Evolutionary conservation across 108 stramenopile genomes (phyloP), one percentile per base, ranked within the genome.

Genomic region (Aurantiochytrium sp.): DNA sequence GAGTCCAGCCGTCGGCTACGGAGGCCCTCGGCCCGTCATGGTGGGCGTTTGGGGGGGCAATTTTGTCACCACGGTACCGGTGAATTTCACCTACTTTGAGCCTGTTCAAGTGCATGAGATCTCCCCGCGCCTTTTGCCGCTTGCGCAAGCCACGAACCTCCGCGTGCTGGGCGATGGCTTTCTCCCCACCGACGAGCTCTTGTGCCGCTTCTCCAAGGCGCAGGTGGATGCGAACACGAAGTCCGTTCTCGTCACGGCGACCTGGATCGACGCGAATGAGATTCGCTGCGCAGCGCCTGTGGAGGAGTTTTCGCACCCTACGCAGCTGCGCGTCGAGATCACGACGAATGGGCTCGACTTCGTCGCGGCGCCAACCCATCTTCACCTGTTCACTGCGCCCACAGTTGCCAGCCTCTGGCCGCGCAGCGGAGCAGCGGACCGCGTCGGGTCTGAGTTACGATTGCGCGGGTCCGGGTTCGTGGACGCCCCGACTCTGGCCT

Each of bases 381-480:
- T 81, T 6, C 19, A 22, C 12, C 24, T 48, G 6, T 81, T 48
- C 24, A 30, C 39, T 12, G 39, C 36, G n/a, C 73, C 73, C 12
- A 48, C 21, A 0, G 39, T 81, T 15, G 24, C 39, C 12, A 81
- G 45, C 73, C 6, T 81, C 0, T 81, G 1, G 12, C 73, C 73
- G n/a, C 45, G 73, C 6, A 48, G 42, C 27, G 73, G 73, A 8
- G 21, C 73, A 39, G 39, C 45, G 10, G 45, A 81, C 10, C 39
- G 45, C 6, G 36, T 24, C 10, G 73, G 73, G 2, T 48, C 73
- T 6, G 17, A 81, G 24, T 30, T 81, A 12, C 6, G 10, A 2
- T 69, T 90, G 4, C 37, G 73, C 22, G 90, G 90, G 3, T 31
- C 45, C n/a, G 89, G 89, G 53, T 90, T 90, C 69, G 42, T 52